Evolutionary conservation across 2,329 filamentous ascomycete genomes (phyloP).

Genomic region (Coniochaeta pulveracea): DNA sequence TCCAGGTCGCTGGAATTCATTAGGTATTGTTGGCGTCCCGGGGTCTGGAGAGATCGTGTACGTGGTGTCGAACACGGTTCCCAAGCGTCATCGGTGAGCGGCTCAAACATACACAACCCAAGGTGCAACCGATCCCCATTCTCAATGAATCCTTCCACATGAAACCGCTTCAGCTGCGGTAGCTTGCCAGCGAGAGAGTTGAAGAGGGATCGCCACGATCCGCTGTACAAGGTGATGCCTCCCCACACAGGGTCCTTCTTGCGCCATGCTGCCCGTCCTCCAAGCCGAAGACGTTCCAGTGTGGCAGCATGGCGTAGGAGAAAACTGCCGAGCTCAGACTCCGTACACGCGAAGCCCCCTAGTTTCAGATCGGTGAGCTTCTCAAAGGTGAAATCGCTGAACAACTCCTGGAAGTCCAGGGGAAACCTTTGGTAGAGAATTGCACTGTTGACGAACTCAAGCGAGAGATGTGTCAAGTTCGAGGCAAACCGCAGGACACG

Average conservation of each 20-base stretch:
- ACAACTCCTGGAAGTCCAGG: slow-evolving; percentile 26
- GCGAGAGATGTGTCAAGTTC: slow-evolving; percentile 23
- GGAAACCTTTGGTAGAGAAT: slow-evolving; percentile 26
- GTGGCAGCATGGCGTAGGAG: slow-evolving; percentile 26
- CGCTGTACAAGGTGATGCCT: slow-evolving; percentile 31
- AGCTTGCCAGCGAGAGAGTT: slow-evolving; percentile 23
- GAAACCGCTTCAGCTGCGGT: slow-evolving; percentile 26
- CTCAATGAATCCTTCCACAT: slow-evolving; percentile 34
- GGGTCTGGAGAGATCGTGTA: too few relatives aligned
- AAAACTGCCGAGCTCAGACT: slow-evolving; percentile 30
- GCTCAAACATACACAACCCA: too few relatives aligned
- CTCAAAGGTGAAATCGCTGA: slow-evolving; percentile 22
- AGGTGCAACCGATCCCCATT: too few relatives aligned
- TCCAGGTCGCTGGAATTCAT: too few relatives aligned
- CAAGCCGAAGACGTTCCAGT: slow-evolving; percentile 29
- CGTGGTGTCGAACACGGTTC: too few relatives aligned
- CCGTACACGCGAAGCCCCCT: slow-evolving; percentile 29
- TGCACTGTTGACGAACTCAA: slow-evolving; percentile 29
- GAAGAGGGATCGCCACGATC: slow-evolving; percentile 31
- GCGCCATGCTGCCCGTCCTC: slow-evolving; percentile 28
- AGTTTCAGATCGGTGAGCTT: slow-evolving; percentile 29
- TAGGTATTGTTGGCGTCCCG: too few relatives aligned
- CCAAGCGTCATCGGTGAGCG: too few relatives aligned
- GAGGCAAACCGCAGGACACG: slow-evolving; percentile 26
- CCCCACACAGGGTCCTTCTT: slow-evolving; percentile 26